Evolutionary conservation across 1,284 basidiomycete genomes (phyloP).

Genomic region (Phylloboletellus chloephorus): DNA sequence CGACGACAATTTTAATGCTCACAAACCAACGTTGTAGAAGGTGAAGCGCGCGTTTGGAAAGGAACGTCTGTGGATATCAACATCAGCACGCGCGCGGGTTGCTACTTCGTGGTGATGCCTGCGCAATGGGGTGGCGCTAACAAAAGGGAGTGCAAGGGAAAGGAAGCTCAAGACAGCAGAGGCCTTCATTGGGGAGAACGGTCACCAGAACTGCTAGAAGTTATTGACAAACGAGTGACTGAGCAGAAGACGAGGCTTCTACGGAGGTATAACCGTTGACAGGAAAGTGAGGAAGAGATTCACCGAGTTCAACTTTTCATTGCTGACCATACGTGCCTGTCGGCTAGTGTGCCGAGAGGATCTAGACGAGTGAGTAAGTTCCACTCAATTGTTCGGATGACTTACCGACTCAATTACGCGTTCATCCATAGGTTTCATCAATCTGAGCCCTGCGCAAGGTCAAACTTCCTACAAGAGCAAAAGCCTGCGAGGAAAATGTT

Average conservation of each 20-base stretch:
- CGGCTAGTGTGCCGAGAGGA: conserved; percentile 22
- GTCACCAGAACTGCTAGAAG: not conserved
- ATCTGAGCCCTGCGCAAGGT: too few species aligned
- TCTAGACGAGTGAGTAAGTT: not conserved
- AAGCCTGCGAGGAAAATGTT: too few species aligned
- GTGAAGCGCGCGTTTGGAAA: conserved; percentile 38
- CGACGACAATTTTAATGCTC: conserved; percentile 23
- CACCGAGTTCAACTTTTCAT: not conserved
- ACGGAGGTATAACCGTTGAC: conserved; percentile 4
- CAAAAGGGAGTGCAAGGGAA: conserved; percentile 35
- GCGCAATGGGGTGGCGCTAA: conserved; percentile 29
- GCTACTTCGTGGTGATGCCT: conserved; percentile 42
- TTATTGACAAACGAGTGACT: conserved; percentile 27
- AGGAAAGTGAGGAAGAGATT: not conserved
- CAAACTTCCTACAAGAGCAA: too few species aligned
- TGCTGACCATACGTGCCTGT: conserved; percentile 11
- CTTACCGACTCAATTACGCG: not conserved
- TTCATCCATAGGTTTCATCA: too few species aligned
- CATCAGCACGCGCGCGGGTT: conserved; percentile 36
- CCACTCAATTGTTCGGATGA: not conserved
- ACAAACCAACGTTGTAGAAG: conserved; percentile 55
- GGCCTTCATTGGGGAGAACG: conserved; percentile 19
- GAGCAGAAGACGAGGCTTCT: conserved; percentile 16
- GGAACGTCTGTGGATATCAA: conserved; percentile 35
- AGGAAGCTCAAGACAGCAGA: conserved; percentile 26